A percentile compares a stretch with the other conserved stretches of the same genome.
These are phyloP conservation scores for Talaromyces proteolyticus DNA, from an alignment of 495 filamentous ascomycete species.

Conservation along the genomic window DNA sequence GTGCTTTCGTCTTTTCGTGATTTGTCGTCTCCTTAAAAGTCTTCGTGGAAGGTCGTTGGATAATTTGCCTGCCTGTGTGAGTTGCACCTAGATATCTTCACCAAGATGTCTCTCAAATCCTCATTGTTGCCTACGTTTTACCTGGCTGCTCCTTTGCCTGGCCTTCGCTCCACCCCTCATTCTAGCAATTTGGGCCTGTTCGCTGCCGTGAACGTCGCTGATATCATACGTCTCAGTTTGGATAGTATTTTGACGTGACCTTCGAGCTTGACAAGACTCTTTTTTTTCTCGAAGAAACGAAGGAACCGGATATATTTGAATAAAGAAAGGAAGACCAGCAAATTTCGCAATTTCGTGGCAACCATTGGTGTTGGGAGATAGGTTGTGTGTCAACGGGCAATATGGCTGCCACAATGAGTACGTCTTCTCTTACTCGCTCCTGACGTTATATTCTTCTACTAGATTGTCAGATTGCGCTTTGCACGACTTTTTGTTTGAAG, in stretches of 20 bases:
- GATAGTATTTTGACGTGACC: conserved; percentile 1
- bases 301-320: no score
- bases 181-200: conserved; percentile 9
- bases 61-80: conserved; percentile 7
- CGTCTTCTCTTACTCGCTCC: conserved; percentile 33
- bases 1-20: conserved; percentile 1
- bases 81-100: conserved; percentile 7
- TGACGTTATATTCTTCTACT: no score
- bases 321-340: conserved; percentile 3
- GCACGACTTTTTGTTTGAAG: no score
- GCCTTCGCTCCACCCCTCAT: neutral
- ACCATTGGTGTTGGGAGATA: neutral
- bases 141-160: neutral
- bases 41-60: conserved; percentile 12
- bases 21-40: conserved; percentile 12
- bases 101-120: neutral
- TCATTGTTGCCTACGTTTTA: conserved; percentile 6
- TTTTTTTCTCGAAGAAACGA: neutral
- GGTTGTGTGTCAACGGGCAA: conserved; percentile 17
- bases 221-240: neutral
- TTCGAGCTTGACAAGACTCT: neutral
- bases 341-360: conserved; percentile 24
- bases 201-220: conserved; percentile 6
- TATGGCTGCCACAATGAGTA: conserved; percentile 47
- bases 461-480: no score